Percentiles rank a stretch among this genome's conserved stretches.
phyloP scores from a whole-genome alignment of 2,329 filamentous ascomycete species.

The Plectosphaerella cucumerina region DNA sequence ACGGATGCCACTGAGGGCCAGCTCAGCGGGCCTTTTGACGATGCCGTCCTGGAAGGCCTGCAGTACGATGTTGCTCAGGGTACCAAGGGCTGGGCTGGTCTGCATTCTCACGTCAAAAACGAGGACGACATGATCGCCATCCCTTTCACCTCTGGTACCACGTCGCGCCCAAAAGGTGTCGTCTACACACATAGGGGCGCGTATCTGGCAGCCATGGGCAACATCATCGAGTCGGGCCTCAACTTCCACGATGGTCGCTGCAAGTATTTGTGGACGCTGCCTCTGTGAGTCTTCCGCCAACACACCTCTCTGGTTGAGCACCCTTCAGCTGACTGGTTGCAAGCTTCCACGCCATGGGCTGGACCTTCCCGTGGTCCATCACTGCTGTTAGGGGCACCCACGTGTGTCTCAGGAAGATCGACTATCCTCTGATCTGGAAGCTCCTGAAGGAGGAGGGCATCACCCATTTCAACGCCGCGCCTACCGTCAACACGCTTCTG shows the following conservation, averaged over 20 bases:
- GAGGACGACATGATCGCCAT: slow-evolving; percentile 83
- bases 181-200: slow-evolving; percentile 85
- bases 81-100: slow-evolving; percentile 68
- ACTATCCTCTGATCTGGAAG: slow-evolving; percentile 90
- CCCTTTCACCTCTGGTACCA: slow-evolving; percentile 92
- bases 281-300: slow-evolving; percentile 68
- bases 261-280: slow-evolving; percentile 86
- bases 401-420: slow-evolving; percentile 89
- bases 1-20: slow-evolving; percentile 73
- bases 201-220: slow-evolving; percentile 80
- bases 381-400: slow-evolving; percentile 82
- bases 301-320: not conserved
- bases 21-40: slow-evolving; percentile 75
- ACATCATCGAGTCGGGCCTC: slow-evolving; percentile 83
- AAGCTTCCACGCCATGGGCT: slow-evolving; percentile 65
- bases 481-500: slow-evolving; percentile 87
- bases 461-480: slow-evolving; percentile 93
- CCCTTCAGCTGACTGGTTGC: not conserved
- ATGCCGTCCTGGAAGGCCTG: slow-evolving; percentile 77
- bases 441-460: slow-evolving; percentile 81
- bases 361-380: slow-evolving; percentile 92
- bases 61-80: slow-evolving; percentile 65
- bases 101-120: slow-evolving; percentile 64
- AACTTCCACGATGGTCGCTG: slow-evolving; percentile 67
- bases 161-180: slow-evolving; percentile 86